phyloP scores from a whole-genome alignment of 2,329 filamentous ascomycete genomes.

The Cordyceps tenuipes region DNA sequence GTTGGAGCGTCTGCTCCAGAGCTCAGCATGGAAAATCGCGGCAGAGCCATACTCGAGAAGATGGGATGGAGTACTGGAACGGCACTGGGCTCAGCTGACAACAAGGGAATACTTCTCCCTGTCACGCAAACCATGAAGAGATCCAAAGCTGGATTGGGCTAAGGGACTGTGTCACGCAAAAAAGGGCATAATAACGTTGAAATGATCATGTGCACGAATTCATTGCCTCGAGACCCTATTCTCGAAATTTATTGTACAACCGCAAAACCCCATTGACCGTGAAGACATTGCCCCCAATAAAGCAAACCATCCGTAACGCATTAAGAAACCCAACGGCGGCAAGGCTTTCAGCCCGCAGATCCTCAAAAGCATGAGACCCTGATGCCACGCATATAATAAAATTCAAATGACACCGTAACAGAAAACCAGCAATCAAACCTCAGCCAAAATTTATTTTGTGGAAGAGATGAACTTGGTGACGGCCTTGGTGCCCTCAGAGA shows the following conservation, averaged over 20 bases:
- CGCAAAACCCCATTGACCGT: conserved; percentile 62
- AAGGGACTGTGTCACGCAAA: conserved; percentile 15
- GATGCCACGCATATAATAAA: conserved; percentile 42
- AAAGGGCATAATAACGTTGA: conserved; percentile 22
- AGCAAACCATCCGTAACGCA: conserved; percentile 67
- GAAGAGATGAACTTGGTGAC: conserved; percentile 99
- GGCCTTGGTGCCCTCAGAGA: conserved; percentile 99
- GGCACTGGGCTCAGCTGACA: conserved; percentile 70
- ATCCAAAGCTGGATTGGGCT: conserved; percentile 75
- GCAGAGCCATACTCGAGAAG: conserved; percentile 82
- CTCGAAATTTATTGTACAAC: conserved; percentile 64
- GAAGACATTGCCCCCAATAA: conserved; percentile 61
- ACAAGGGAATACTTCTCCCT: conserved; percentile 81
- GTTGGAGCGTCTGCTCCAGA: conserved; percentile 82
- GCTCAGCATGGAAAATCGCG: conserved; percentile 72
- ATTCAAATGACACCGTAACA: conserved; percentile 43
- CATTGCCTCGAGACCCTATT: conserved; percentile 55
- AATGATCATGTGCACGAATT: conserved; percentile 50
- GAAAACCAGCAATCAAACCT: conserved; percentile 43
- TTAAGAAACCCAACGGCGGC: conserved; percentile 48
- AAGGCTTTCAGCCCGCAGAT: conserved; percentile 31
- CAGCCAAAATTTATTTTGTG: conserved; percentile 73
- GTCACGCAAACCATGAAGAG: conserved; percentile 83
- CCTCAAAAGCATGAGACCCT: conserved; percentile 50
- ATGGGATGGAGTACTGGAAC: conserved; percentile 94